Evolutionary conservation across 2,329 filamentous ascomycete species (phyloP).

Genomic region (Apiospora saccharicola): DNA sequence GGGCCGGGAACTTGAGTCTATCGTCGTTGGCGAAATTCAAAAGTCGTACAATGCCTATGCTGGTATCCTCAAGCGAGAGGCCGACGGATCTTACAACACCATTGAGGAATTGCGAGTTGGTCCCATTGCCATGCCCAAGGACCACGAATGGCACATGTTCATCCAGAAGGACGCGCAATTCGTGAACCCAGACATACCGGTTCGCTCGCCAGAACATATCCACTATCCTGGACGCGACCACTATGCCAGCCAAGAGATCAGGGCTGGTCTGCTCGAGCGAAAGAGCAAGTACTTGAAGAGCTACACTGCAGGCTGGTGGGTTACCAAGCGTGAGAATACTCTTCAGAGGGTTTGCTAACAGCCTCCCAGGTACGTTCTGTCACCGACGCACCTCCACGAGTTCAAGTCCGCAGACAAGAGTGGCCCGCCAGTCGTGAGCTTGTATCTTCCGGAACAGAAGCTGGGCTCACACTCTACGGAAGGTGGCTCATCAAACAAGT

Average conservation of each 20-base stretch:
- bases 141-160: conserved; percentile 88
- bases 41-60: conserved; percentile 97
- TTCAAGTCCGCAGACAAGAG: conserved; percentile 98
- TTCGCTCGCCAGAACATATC: conserved; percentile 82
- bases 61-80: conserved; percentile 89
- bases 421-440: conserved; percentile 92
- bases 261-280: conserved; percentile 89
- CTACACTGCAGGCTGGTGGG: conserved; percentile 92
- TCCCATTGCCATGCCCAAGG: conserved; percentile 91
- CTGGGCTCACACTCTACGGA: conserved; percentile 88
- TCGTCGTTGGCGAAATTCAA: conserved; percentile 96
- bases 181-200: conserved; percentile 81
- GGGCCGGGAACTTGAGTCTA: conserved; percentile 92
- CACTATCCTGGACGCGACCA: conserved; percentile 92
- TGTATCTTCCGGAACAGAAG: conserved; percentile 94
- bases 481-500: conserved; percentile 91
- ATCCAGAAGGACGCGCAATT: conserved; percentile 84
- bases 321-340: conserved; percentile 29
- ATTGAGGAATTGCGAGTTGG: conserved; percentile 84
- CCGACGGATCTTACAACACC: conserved; percentile 79
- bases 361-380: conserved; percentile 82
- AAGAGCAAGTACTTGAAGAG: conserved; percentile 99
- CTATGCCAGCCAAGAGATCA: conserved; percentile 80
- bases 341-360: conserved; percentile 32
- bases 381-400: conserved; percentile 95